These are phyloP conservation scores for Hirsutella minnesotensis DNA, from an alignment of 2,329 filamentous ascomycete genomes.

Conservation along the genomic window DNA sequence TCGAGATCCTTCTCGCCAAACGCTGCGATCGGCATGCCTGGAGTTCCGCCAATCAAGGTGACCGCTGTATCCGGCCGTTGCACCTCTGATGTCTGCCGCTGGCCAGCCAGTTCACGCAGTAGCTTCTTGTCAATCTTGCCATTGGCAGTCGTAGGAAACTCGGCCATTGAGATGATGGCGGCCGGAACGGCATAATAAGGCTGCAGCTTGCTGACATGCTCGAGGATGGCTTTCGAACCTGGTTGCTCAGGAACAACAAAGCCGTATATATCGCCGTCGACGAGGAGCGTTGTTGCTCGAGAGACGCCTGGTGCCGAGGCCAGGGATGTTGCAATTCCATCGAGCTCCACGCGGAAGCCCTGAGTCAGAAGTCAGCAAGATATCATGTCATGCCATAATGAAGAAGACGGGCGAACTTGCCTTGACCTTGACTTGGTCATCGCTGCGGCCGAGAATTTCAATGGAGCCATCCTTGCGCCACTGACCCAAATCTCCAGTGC, in stretches of 20 bases:
- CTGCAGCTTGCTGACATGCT: conserved; percentile 28
- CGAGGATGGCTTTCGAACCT: conserved; percentile 23
- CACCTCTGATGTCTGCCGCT: too few relatives aligned
- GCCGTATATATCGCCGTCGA: conserved; percentile 36
- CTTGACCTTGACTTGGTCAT: conserved; percentile 52
- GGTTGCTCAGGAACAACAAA: conserved; percentile 30
- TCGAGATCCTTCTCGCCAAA: too few relatives aligned
- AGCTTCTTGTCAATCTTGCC: conserved; percentile 43
- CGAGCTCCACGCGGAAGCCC: conserved; percentile 50
- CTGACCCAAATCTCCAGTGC: conserved; percentile 45
- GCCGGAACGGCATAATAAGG: conserved; percentile 45
- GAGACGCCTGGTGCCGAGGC: conserved; percentile 31
- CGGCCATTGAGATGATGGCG: conserved; percentile 26
- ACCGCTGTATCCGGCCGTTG: too few relatives aligned
- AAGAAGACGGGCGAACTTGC: conserved; percentile 14
- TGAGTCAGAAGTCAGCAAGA: conserved; percentile 5
- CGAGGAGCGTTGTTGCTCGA: conserved; percentile 33
- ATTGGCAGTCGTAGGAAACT: conserved; percentile 39
- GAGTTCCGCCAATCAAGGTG: too few relatives aligned
- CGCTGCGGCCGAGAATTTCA: conserved; percentile 42
- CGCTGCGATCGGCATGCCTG: too few relatives aligned
- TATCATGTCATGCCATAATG: background rate
- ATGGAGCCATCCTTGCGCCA: conserved; percentile 42
- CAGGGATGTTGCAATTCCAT: conserved; percentile 41
- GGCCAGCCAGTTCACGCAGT: conserved; percentile 26